Evolutionary conservation across 208 protist species (phyloP).

Genomic region (Acanthamoeba rhysodes): DNA sequence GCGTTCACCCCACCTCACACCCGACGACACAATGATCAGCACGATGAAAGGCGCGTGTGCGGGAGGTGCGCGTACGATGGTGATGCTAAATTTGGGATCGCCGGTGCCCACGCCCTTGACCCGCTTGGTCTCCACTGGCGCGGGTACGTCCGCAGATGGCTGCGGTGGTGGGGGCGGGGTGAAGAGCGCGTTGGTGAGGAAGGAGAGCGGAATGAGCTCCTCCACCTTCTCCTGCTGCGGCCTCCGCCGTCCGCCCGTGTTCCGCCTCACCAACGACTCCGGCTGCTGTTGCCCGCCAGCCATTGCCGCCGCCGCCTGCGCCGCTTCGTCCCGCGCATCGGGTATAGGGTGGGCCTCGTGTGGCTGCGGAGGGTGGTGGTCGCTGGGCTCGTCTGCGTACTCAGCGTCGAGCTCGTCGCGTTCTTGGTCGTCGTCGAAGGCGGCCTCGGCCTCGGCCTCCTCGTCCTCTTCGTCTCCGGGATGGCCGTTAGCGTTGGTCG

Average conservation of each 20-base stretch:
- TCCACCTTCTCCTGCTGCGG: background rate
- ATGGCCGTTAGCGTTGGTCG: background rate
- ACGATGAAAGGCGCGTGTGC: too few relatives aligned
- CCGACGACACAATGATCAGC: background rate
- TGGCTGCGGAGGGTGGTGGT: background rate
- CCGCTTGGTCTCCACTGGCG: background rate
- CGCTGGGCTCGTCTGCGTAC: background rate
- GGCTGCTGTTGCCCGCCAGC: background rate
- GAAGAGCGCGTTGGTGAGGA: background rate
- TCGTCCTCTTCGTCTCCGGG: background rate
- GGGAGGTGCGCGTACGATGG: background rate
- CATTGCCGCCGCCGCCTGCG: too few relatives aligned
- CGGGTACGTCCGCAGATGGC: background rate
- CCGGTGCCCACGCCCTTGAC: conserved; percentile 10
- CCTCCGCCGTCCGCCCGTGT: background rate
- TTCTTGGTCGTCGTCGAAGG: background rate
- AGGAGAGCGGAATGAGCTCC: background rate
- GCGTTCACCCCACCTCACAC: background rate
- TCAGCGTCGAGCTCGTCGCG: background rate
- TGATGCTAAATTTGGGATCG: background rate
- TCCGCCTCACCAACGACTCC: background rate
- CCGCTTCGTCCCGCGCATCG: too few relatives aligned
- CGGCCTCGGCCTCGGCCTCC: conserved; percentile 9
- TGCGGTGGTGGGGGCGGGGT: background rate
- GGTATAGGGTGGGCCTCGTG: too few relatives aligned